Evolutionary conservation across 805 yeast species (phyloP), one percentile per base, ranked within the genome.

Genomic region (Candida jianshihensis): DNA sequence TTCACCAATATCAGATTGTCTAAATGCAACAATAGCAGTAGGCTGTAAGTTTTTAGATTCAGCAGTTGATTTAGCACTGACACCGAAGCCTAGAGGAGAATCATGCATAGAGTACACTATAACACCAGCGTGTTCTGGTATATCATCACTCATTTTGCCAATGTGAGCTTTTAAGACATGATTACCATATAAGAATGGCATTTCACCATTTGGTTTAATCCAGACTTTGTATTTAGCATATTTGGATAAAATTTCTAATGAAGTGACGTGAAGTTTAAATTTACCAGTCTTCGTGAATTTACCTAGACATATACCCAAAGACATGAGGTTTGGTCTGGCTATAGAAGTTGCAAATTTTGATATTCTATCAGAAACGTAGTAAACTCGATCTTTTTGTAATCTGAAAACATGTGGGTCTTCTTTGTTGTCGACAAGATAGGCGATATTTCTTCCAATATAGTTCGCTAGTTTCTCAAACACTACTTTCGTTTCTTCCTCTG

Each of bases 1-100:
- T 63, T 92, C 98, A 45, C 98, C 98, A 47, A 92, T 86, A 67
- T 92, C 98, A 47, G 94, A 85, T 60, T 92, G 98, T 72, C 98
- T 80, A 60, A 85, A 90, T 4, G 95, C 95, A 13, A 90, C 96
- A 35, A 92, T 89, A 18, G 81, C 92, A 19, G 95, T 90, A 38
- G 98, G 98, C 58, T 84, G 95, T 51, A 88, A 67, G 54, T 78
- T 75, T 60, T 92, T 78, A 18, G 92, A 78, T 57, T 90, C 98
- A 24, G 78, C 71, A 9, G 97, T 88, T 22, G 95, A 79, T 61
- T 86, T 89, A 24, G 97, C 89, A 52, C 89, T 75, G 11, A 92
- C 94, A 41, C 98, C 98, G 53, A 92, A 92, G 0, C 98, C 98
- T 37, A 90, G 68, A 16, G 98, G 96, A 21, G 80, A 75, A 59